phyloP scores from a whole-genome alignment of 2,329 filamentous ascomycete species.

The Claviceps monticola region DNA sequence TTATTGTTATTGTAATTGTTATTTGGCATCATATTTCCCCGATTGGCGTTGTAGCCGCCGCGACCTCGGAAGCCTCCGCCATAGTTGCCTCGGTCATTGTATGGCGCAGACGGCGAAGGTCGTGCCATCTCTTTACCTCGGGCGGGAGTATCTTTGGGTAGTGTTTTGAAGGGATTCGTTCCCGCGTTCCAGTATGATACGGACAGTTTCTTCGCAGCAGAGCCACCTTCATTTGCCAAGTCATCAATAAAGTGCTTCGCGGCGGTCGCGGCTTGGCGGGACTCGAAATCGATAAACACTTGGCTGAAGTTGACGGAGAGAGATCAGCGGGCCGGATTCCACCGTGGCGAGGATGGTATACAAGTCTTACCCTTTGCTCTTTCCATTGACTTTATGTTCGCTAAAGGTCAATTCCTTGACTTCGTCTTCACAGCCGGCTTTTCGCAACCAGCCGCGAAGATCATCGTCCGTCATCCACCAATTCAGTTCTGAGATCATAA shows the following conservation, averaged over 20 bases:
- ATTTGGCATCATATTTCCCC: conserved; percentile 33
- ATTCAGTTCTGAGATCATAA: conserved; percentile 79
- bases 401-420: conserved; percentile 91
- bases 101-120: conserved; percentile 33
- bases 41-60: conserved; percentile 28
- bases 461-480: conserved; percentile 99
- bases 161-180: conserved; percentile 77
- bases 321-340: not conserved
- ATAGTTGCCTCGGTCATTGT: conserved; percentile 30
- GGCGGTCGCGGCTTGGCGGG: conserved; percentile 72
- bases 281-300: conserved; percentile 75
- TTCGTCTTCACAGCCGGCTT: conserved; percentile 70
- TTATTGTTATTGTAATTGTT: conserved; percentile 22
- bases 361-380: conserved; percentile 79
- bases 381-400: conserved; percentile 97
- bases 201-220: conserved; percentile 52
- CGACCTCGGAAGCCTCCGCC: conserved; percentile 40
- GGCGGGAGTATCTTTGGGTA: conserved; percentile 71
- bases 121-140: conserved; percentile 47
- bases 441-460: conserved; percentile 70
- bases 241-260: conserved; percentile 70
- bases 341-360: not conserved
- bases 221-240: conserved; percentile 35
- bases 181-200: conserved; percentile 64
- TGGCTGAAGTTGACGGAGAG: conserved; percentile 28